phyloP scores from a whole-genome alignment of 225 moss, liverwort and hornwort species.

The Pseudoscleropodium purum region DNA sequence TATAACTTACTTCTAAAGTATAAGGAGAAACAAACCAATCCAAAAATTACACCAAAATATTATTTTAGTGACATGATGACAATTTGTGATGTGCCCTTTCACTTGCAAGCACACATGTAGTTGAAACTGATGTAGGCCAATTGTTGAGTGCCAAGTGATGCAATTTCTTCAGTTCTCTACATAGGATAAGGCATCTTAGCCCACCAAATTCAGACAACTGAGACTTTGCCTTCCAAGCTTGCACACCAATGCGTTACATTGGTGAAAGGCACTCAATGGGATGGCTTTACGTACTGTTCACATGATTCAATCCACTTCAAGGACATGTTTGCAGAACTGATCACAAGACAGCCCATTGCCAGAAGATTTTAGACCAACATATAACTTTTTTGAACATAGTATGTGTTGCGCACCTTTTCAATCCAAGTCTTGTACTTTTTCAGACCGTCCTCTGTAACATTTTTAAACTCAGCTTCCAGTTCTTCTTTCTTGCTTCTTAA shows the following conservation, averaged over 20 bases:
- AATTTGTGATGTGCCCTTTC: background rate
- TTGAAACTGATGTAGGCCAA: background rate
- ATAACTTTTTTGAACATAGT: background rate
- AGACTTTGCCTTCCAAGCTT: background rate
- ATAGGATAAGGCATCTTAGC: background rate
- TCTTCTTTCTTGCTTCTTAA: constrained; percentile 33
- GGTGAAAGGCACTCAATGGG: background rate
- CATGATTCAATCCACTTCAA: background rate
- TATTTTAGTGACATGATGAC: no score
- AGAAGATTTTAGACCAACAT: background rate
- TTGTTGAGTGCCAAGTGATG: background rate
- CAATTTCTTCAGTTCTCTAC: background rate
- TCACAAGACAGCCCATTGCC: background rate
- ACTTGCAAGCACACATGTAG: background rate
- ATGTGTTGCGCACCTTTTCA: constrained; percentile 12
- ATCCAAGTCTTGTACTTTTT: constrained; percentile 25
- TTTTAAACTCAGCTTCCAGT: constrained; percentile 33
- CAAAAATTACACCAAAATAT: background rate
- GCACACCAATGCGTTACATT: background rate
- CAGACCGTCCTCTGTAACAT: constrained; percentile 23
- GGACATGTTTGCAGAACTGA: background rate
- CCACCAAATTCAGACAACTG: background rate
- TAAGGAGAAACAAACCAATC: background rate
- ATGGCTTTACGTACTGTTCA: background rate
- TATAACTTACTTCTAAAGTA: background rate